Evolutionary conservation across 1,284 basidiomycete genomes (phyloP).

Genomic region (Waitea zeae): DNA sequence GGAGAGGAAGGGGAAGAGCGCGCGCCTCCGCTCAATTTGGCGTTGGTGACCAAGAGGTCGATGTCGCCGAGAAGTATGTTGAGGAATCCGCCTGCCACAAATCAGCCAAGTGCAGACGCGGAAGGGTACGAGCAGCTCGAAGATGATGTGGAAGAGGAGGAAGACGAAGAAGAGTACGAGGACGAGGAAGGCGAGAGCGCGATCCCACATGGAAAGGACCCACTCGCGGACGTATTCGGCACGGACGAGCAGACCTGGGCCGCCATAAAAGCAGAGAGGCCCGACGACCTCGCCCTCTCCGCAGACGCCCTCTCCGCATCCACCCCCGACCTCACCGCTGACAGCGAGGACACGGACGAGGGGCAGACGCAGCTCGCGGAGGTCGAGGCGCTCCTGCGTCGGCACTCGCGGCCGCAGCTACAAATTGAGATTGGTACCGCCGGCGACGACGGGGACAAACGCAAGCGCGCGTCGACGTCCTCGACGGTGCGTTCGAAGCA

Average conservation of each 20-base stretch:
- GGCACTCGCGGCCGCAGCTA: constrained; percentile 8
- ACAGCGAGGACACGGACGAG: constrained; percentile 8
- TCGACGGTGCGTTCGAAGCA: too few species aligned
- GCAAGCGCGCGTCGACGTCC: too few species aligned
- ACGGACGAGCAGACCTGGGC: constrained; percentile 45
- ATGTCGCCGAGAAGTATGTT: too few species aligned
- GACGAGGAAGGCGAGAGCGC: not conserved
- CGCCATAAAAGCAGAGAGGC: constrained; percentile 22
- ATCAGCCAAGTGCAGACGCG: constrained; percentile 11
- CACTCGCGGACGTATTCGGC: constrained; percentile 31
- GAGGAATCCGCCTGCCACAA: constrained; percentile 23
- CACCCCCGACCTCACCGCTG: constrained; percentile 31
- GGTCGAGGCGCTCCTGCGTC: constrained; percentile 12
- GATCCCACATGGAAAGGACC: constrained; percentile 16
- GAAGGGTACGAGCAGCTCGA: too few species aligned
- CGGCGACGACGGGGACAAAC: constrained; percentile 6
- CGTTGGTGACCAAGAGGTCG: too few species aligned
- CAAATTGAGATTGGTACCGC: constrained; percentile 5
- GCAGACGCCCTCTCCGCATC: too few species aligned
- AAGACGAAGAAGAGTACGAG: constrained; percentile 11
- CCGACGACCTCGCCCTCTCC: too few species aligned
- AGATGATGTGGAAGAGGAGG: constrained; percentile 9
- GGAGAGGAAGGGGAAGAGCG: constrained; percentile 11
- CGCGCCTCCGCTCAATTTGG: constrained; percentile 26
- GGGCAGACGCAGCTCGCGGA: constrained; percentile 23